Evolutionary conservation across 1,284 basidiomycete species (phyloP), one percentile per base, ranked within the genome.

Genomic region (Sanghuangporus baumii): DNA sequence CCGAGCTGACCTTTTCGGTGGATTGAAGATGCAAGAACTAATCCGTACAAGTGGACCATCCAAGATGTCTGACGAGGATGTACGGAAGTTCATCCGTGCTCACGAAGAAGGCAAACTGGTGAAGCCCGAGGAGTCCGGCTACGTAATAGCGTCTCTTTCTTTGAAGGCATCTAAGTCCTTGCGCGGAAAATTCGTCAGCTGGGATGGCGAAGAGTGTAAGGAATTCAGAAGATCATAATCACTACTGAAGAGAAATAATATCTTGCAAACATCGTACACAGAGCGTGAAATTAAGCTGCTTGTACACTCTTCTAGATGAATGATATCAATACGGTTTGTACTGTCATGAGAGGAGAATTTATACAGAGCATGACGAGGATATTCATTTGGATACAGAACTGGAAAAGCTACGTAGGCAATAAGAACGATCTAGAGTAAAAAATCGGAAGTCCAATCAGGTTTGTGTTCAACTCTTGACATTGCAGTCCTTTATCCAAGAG

Each of bases 161-260:
- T 68, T 92, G 38, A 71, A 72, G 34, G 88, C 87, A 3, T 77
- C 83, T 6, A 77, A 80, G 66, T 70, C 74, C 3, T 70, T 91
- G 57, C 89, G 82, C 57, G 94, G 94, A 16, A 76, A 83, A 66
- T 96, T 93, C 71, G 76, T 94, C 55, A 85, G 77, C 68, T 91
- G 89, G 87, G 80, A 89, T 67, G 78, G 80, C 11, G 83, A 84
- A 36, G 81, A 82, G 65, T 88, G 87, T 72, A 78, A 75, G 69
- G 75, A 79, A 16, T 88, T 83, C 71, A 76, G 77, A 69, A 75
- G 71, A 65, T 40, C 36, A 31, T 54, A 40, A 40, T 12, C 1
- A 11, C 2, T 31, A 31, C 2, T 43, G n/a, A 12, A 43, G 26
- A 31, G 26, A 31, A 31, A 31, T 31, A 31, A 3, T 31, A 31